Evolutionary conservation across 768 basidiomycete genomes (phyloP).

Genomic region (Ramaria sp.): DNA sequence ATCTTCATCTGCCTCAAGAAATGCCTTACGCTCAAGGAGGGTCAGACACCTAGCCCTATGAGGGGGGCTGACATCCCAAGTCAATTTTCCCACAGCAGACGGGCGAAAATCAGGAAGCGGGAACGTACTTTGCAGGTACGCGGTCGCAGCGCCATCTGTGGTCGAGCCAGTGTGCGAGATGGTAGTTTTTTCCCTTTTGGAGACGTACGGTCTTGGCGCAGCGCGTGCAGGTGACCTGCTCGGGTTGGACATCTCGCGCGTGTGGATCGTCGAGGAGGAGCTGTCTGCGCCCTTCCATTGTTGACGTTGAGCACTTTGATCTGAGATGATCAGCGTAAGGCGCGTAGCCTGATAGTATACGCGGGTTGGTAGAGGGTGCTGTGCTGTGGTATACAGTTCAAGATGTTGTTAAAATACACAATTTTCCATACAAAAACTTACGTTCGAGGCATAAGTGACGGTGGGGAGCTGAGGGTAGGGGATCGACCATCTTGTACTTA

Average conservation of each 20-base stretch:
- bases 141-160: conserved; percentile 9
- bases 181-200: conserved; percentile 54
- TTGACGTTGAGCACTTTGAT: not conserved
- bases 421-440: not conserved
- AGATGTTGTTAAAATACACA: no score
- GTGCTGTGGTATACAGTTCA: not conserved
- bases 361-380: conserved; percentile 8
- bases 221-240: conserved; percentile 7
- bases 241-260: conserved; percentile 64
- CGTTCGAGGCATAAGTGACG: conserved; percentile 4
- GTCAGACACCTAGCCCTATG: conserved; percentile 2
- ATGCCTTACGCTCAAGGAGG: conserved; percentile 34
- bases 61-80: not conserved
- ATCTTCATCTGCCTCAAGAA: conserved; percentile 43
- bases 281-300: conserved; percentile 44
- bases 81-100: conserved; percentile 1
- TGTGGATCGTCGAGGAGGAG: conserved; percentile 62
- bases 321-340: not conserved
- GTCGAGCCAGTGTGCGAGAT: conserved; percentile 71
- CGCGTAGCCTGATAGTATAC: conserved; percentile 6
- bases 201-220: conserved; percentile 8
- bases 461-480: no score
- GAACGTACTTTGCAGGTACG: conserved; percentile 20
- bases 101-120: conserved; percentile 10
- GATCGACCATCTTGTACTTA: not conserved